Evolutionary conservation across 768 basidiomycete genomes (phyloP).

Genomic region (Obba rivulosa): DNA sequence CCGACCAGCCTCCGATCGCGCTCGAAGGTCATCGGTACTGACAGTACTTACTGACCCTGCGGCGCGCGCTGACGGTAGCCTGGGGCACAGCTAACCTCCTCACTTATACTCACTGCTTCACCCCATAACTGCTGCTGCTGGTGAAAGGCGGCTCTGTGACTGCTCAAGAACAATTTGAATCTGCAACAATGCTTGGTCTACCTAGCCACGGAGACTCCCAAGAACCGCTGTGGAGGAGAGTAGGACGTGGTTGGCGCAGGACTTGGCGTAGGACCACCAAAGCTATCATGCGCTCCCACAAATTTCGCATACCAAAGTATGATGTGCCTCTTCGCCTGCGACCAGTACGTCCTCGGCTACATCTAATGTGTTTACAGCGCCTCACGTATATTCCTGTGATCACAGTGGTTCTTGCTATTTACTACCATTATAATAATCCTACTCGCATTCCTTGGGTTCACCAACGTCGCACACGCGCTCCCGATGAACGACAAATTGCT

Average conservation of each 20-base stretch:
- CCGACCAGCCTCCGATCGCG: slow-evolving; percentile 3
- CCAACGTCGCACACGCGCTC: slow-evolving; percentile 56
- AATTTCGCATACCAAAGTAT: slow-evolving; percentile 56
- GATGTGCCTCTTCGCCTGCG: slow-evolving; percentile 68
- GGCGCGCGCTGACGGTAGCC: not conserved
- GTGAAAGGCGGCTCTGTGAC: too few relatives aligned
- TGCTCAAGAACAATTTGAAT: too few relatives aligned
- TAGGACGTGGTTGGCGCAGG: slow-evolving; percentile 27
- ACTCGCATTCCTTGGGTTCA: slow-evolving; percentile 74
- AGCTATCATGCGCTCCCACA: slow-evolving; percentile 68
- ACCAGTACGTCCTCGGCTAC: slow-evolving; percentile 40
- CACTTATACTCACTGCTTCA: not conserved
- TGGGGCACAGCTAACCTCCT: not conserved
- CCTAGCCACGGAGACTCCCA: not conserved
- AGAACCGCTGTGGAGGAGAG: slow-evolving; percentile 19
- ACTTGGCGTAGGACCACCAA: slow-evolving; percentile 41
- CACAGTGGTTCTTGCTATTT: slow-evolving; percentile 77
- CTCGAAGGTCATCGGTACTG: too few relatives aligned
- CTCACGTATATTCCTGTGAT: not conserved
- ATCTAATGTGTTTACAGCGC: not conserved
- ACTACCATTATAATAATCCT: slow-evolving; percentile 62
- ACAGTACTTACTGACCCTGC: not conserved
- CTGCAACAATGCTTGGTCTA: slow-evolving; percentile 10
- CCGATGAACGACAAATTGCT: slow-evolving; percentile 77
- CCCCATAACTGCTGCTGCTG: not conserved